Evolutionary conservation across 1,284 basidiomycete species (phyloP).

Genomic region (Puccinia hordei): DNA sequence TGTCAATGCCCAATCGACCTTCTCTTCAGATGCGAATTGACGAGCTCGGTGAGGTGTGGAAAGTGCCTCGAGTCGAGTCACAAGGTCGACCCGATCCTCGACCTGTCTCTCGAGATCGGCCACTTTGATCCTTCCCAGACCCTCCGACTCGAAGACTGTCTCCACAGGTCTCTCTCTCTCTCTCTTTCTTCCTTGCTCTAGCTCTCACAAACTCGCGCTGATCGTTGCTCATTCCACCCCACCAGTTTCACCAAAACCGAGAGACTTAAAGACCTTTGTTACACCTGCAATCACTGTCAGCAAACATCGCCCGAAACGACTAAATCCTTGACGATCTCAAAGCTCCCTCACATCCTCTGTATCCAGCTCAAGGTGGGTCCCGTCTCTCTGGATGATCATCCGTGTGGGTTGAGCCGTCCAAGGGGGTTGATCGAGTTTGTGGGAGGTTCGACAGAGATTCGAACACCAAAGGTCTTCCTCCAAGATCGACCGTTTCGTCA

Average conservation of each 20-base stretch:
- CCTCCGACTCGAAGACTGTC: constrained; percentile 38
- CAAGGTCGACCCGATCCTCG: constrained; percentile 46
- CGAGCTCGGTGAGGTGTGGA: constrained; percentile 33
- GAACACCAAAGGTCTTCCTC: constrained; percentile 32
- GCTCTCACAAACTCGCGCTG: too few species aligned
- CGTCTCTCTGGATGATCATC: neutral
- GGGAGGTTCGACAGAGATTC: constrained; percentile 28
- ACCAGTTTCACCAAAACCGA: constrained; percentile 42
- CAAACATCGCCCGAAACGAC: constrained; percentile 38
- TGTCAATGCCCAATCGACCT: constrained; percentile 50
- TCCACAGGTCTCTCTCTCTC: constrained; percentile 27
- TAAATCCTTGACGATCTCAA: constrained; percentile 18
- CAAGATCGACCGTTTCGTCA: constrained; percentile 38
- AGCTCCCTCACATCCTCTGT: constrained; percentile 46
- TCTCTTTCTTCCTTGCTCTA: neutral
- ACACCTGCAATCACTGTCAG: constrained; percentile 29
- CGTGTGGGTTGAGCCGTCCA: neutral
- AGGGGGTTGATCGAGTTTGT: neutral
- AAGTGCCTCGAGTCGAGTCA: constrained; percentile 21
- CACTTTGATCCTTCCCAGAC: constrained; percentile 11
- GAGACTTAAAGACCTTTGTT: constrained; percentile 33
- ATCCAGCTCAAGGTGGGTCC: constrained; percentile 45
- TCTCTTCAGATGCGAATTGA: constrained; percentile 37
- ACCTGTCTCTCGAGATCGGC: constrained; percentile 44
- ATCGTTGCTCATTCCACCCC: too few species aligned